These are phyloP conservation scores for Cercospora berteroae DNA, from an alignment of 2,329 filamentous ascomycete species.

Conservation along the genomic window DNA sequence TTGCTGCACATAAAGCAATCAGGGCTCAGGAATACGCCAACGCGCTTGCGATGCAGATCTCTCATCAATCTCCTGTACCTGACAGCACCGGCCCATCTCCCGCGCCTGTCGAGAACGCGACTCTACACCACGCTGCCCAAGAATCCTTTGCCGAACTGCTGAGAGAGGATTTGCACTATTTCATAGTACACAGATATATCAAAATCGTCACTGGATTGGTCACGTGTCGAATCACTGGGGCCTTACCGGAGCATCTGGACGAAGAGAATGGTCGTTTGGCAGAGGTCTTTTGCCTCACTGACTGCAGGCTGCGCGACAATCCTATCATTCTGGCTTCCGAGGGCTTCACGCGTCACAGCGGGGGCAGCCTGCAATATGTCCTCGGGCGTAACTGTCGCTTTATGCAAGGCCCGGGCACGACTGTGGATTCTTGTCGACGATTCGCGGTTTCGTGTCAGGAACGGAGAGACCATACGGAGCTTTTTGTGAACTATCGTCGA, in stretches of 20 bases:
- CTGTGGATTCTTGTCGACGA: conserved; percentile 20
- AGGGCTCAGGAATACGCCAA: conserved; percentile 70
- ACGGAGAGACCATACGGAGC: conserved; percentile 67
- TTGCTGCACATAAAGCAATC: conserved; percentile 56
- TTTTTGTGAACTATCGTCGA: conserved; percentile 69
- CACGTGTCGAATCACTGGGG: conserved; percentile 64
- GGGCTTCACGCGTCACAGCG: conserved; percentile 71
- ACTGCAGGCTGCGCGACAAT: conserved; percentile 69
- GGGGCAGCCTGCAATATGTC: conserved; percentile 70
- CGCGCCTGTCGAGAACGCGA: conserved; percentile 54
- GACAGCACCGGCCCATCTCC: background rate
- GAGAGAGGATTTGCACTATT: conserved; percentile 65
- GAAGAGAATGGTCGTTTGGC: conserved; percentile 70
- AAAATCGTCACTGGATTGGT: conserved; percentile 68
- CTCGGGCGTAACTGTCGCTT: conserved; percentile 76
- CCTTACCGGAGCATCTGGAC: conserved; percentile 59
- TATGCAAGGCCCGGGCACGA: conserved; percentile 69
- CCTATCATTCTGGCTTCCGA: conserved; percentile 75
- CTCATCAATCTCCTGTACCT: conserved; percentile 50
- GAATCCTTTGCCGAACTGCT: conserved; percentile 64
- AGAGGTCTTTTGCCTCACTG: conserved; percentile 74
- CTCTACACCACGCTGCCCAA: conserved; percentile 59
- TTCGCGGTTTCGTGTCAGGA: conserved; percentile 48
- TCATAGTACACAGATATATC: conserved; percentile 66
- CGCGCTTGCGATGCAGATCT: conserved; percentile 59